Conservation (phyloP, 164 flowering plant genomes). For the Chimonanthus salicifolius region DNA sequence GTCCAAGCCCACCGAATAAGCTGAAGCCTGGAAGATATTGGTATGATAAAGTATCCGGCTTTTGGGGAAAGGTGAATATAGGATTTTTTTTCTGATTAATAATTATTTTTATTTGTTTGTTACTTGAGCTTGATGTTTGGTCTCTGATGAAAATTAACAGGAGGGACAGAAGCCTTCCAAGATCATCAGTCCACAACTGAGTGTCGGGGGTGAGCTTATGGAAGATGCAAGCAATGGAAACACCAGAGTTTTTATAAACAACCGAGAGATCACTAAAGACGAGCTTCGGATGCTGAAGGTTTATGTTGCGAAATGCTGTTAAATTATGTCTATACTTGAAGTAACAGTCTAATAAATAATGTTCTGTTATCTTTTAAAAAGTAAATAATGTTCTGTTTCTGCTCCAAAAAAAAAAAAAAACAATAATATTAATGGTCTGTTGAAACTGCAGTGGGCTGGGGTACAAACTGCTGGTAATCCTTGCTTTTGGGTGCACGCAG, state of each 20-base stretch:
- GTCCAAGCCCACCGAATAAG: constrained; percentile 87
- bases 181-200: constrained; percentile 77
- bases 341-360: neutral
- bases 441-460: constrained; percentile 67
- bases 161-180: constrained; percentile 83
- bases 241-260: constrained; percentile 79
- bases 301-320: constrained; percentile 5
- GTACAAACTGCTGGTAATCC: constrained; percentile 96
- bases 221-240: constrained; percentile 89
- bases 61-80: constrained; percentile 95
- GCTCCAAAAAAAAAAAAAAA: neutral
- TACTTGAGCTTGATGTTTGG: constrained; percentile 13
- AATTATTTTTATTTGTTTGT: constrained; percentile 4
- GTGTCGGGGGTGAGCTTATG: constrained; percentile 70
- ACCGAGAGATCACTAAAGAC: constrained; percentile 84
- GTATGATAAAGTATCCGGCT: constrained; percentile 98
- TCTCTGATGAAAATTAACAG: constrained; percentile 35
- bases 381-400: neutral
- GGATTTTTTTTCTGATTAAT: constrained; percentile 1
- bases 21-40: constrained; percentile 93
- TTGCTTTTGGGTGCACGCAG: constrained; percentile 94
- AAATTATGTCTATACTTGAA: neutral
- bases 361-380: neutral
- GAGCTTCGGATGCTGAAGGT: constrained; percentile 95
- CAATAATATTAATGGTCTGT: neutral